Base-by-base conservation (phyloP, 441 rosid genomes). In the Aquilaria agallochum region DNA sequence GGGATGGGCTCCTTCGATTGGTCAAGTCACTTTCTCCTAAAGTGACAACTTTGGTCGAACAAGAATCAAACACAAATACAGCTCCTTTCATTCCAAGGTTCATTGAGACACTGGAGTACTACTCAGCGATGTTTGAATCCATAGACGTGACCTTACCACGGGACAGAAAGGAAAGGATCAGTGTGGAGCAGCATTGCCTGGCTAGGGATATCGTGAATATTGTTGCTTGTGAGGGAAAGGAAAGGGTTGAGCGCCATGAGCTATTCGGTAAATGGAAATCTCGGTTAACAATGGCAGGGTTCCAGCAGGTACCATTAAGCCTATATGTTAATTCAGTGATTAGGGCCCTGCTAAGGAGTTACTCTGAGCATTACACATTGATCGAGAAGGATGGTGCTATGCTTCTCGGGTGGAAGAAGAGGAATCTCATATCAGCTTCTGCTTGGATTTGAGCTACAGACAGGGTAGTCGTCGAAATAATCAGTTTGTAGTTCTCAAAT, bases 231-330 rank as follows among this genome's bases (percentile, higher is more conserved):
- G 98, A 92, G 77, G 96, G 93, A 53, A 80, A 70, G 65, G 93
- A 89, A 65, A 81, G 96, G 66, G 87, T 80, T 50, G 92, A 84
- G 74, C 86, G 97, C 4, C 97, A 92, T n/a, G 96, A 92, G 74
- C 83, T 87, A 56, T 74, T 92, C 0, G 90, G 98, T 49, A 92
- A 92, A 78, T 89, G 95, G 98, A 87, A 85, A 78, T 87, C 88
- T n/a, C 80, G 96, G 83, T 75, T 92, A 51, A 81, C 79, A 5
- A 92, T 92, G 96, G 96, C 95, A 0, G 98, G 96, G 45, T 89
- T 92, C 65, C 68, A 52, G 71, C 93, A 77, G 56, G 81, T 66
- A 79, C 95, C 95, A 0, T 77, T 92, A 68, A 87, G 91, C 65
- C 65, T 83, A 3, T 81, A 87, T 13, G 82, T 89, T 7, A 85